Conservation (phyloP, 2,329 filamentous ascomycete species). For the Aspergillus bombycis region DNA sequence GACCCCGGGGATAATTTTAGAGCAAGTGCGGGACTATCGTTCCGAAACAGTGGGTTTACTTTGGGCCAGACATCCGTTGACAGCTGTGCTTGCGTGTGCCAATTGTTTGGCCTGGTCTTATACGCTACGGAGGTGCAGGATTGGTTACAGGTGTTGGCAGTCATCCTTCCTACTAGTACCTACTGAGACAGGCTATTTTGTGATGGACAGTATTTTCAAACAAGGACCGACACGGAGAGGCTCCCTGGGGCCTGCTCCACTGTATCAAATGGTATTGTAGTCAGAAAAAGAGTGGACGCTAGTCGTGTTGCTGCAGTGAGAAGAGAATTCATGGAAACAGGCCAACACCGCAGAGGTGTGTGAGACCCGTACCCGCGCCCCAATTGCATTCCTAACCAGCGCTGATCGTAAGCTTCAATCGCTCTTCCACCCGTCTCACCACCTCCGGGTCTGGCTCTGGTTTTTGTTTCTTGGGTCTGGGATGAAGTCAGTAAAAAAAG, state of each 20-base stretch:
- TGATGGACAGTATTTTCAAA: background rate
- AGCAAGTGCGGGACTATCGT: background rate
- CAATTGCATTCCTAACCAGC: constrained; percentile 5
- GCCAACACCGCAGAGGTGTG: too few relatives aligned
- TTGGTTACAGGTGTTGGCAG: background rate
- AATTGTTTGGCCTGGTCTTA: background rate
- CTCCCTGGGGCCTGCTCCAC: background rate
- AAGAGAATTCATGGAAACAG: background rate
- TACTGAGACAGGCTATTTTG: background rate
- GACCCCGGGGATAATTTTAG: background rate
- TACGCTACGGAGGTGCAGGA: background rate
- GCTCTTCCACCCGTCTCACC: constrained; percentile 43
- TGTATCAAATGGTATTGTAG: background rate
- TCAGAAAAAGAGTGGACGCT: background rate
- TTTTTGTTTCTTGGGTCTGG: constrained; percentile 45
- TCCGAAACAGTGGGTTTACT: background rate
- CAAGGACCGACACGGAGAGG: background rate
- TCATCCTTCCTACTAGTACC: background rate
- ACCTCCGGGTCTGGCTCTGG: constrained; percentile 44
- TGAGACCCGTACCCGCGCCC: background rate
- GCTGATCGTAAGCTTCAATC: constrained; percentile 31
- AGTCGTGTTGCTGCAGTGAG: background rate
- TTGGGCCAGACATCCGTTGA: background rate
- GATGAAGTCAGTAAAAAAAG: constrained; percentile 7
- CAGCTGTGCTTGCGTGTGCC: background rate